Base-by-base conservation (phyloP, 75 land plant genomes). In the Pseudotsuga menziesii region DNA sequence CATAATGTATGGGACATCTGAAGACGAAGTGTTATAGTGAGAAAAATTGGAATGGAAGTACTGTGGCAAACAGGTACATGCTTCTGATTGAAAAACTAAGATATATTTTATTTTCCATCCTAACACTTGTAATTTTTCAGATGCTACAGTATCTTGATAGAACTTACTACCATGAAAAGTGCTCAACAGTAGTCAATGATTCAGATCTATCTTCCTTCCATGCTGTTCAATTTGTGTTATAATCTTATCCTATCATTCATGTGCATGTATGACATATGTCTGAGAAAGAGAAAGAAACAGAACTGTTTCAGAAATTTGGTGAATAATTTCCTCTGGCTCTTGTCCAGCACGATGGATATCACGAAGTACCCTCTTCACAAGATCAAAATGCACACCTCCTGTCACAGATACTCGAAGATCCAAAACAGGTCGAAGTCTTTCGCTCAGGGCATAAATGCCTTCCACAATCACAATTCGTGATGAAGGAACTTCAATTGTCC, bases 321-420 rank as follows among this genome's bases (percentile, higher is more conserved):
- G 98, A 59, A 94, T 94, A 26, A 94, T 94, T 80, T 94, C 98
- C 84, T 94, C 90, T 55, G 98, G 98, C 60, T 90, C 96, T 77
- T 94, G 98, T 7, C 93, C 93, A 83, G 91, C 95, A 73, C 98
- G 89, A 70, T 94, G 96, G 76, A 94, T 94, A 63, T 94, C 98
- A 52, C 98, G 74, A 23, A 94, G 75, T 59, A 94, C 98, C 66
- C 98, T 82, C 80, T 94, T 94, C 55, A 94, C 93, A 77, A 94
- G 93, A 64, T 94, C 98, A 88, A 94, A 93, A 64, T 94, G 96
- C 54, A 94, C 93, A 58, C 98, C 98, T 61, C 98, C 98, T 23
- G 87, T 94, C 14, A 94, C 91, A 72, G 98, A 94, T 22, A 93
- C 95, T 0, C 93, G 85, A 56, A 94, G 84, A 74, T 94, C 98